Evolutionary conservation across 768 basidiomycete species (phyloP).

Genomic region (Tephrocybe sp.): DNA sequence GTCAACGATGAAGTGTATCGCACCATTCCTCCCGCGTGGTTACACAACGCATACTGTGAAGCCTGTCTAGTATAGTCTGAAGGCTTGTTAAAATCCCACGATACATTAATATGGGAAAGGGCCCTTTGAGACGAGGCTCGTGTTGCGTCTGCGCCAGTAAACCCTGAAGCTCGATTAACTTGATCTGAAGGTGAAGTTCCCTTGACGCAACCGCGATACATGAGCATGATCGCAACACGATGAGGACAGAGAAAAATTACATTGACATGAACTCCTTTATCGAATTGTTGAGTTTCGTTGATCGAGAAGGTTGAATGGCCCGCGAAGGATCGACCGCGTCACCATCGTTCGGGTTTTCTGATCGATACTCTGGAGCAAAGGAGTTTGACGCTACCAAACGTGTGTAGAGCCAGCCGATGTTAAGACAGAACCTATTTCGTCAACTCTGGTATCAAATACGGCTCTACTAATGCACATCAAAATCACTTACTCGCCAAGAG

Average conservation of each 20-base stretch:
- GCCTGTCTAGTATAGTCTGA: constrained; percentile 81
- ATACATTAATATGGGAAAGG: constrained; percentile 86
- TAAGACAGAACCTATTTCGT: constrained; percentile 74
- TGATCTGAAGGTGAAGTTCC: constrained; percentile 94
- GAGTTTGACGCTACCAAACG: constrained; percentile 88
- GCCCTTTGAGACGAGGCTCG: constrained; percentile 94
- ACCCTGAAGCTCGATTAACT: constrained; percentile 81
- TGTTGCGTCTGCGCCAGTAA: constrained; percentile 87
- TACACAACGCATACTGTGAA: constrained; percentile 98
- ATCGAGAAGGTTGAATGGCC: constrained; percentile 31
- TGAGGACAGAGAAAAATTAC: constrained; percentile 38
- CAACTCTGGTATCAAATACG: constrained; percentile 3
- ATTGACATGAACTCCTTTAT: constrained; percentile 91
- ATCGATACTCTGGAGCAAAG: constrained; percentile 48
- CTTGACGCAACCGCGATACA: constrained; percentile 37
- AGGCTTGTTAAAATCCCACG: constrained; percentile 77
- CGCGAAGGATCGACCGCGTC: constrained; percentile 25
- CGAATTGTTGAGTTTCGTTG: constrained; percentile 54
- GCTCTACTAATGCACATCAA: not conserved
- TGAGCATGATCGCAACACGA: not conserved
- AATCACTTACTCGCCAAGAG: constrained; percentile 72
- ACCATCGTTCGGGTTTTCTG: constrained; percentile 23
- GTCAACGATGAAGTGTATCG: constrained; percentile 20
- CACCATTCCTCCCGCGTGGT: constrained; percentile 94
- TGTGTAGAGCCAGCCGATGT: constrained; percentile 94